Percentiles rank a stretch among this genome's conserved stretches.
Evolutionary conservation across 2,329 filamentous ascomycete genomes (phyloP).

Genomic region (Sarocladium oryzae): DNA sequence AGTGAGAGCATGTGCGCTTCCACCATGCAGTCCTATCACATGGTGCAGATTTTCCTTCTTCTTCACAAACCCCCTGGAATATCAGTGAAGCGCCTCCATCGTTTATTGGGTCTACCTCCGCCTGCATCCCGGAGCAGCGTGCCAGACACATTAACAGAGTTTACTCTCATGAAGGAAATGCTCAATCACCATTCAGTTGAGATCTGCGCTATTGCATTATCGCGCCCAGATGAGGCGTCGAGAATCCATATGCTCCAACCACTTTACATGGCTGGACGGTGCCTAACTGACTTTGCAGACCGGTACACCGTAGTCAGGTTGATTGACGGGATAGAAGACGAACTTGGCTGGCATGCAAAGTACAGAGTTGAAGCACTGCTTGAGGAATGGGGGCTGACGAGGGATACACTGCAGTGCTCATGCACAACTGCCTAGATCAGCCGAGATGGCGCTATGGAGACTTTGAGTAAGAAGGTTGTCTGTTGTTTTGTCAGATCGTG

Average conservation of each 20-base stretch:
- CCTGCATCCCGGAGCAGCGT: neutral
- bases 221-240: neutral
- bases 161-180: neutral
- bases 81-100: neutral
- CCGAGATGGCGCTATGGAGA: too few species aligned
- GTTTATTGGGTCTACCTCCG: neutral
- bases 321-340: neutral
- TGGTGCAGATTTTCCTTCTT: slow-evolving; percentile 54
- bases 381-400: neutral
- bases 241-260: slow-evolving; percentile 3
- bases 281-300: neutral
- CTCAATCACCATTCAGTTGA: neutral
- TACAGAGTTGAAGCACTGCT: slow-evolving; percentile 1
- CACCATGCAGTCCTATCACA: slow-evolving; percentile 60
- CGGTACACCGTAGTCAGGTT: neutral
- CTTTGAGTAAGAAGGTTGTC: too few species aligned
- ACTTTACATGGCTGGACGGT: slow-evolving; percentile 1
- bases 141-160: neutral
- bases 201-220: slow-evolving; percentile 2
- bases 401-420: neutral
- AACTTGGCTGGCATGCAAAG: slow-evolving; percentile 3
- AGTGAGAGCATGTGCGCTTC: slow-evolving; percentile 57
- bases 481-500: too few species aligned
- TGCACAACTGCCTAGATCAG: too few species aligned
- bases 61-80: slow-evolving; percentile 45